phyloP scores from a whole-genome alignment of 352 stramenopile species.

The Halophytophthora batemanensis region DNA sequence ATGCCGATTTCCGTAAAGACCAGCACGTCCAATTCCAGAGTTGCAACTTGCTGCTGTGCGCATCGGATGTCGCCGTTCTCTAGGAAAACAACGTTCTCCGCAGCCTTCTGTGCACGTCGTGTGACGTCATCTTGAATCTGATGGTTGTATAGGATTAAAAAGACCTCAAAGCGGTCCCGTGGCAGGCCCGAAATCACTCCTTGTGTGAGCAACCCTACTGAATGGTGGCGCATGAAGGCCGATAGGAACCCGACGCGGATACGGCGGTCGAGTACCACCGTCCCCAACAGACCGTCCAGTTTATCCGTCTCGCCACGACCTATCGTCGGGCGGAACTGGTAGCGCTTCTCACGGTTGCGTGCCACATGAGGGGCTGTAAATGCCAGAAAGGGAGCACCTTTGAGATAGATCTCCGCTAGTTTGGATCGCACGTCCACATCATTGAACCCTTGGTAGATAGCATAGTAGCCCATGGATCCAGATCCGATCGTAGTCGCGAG shows the following conservation, averaged over 20 bases:
- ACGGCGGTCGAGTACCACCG: constrained; percentile 3
- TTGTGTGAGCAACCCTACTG: constrained; percentile 48
- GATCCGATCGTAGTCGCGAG: constrained; percentile 19
- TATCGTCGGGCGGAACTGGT: background rate
- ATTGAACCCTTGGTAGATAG: constrained; percentile 50
- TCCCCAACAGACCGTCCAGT: background rate
- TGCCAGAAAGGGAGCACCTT: constrained; percentile 15
- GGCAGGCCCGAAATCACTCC: constrained; percentile 33
- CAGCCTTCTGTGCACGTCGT: background rate
- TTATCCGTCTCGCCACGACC: background rate
- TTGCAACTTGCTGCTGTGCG: constrained; percentile 28
- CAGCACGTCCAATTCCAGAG: constrained; percentile 49
- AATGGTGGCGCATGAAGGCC: constrained; percentile 50
- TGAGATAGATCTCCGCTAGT: constrained; percentile 44
- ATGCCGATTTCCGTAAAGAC: constrained; percentile 70
- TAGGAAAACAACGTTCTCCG: constrained; percentile 4
- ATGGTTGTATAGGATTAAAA: constrained; percentile 19
- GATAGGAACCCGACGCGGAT: constrained; percentile 56
- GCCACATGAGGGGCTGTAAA: constrained; percentile 30
- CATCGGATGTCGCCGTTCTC: constrained; percentile 13
- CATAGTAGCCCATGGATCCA: constrained; percentile 58
- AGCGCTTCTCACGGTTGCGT: constrained; percentile 3
- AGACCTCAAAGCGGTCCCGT: constrained; percentile 25
- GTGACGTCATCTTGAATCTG: constrained; percentile 20
- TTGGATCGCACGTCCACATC: constrained; percentile 35